phyloP scores from a whole-genome alignment of 371 early-diverging fungal species.

The Apophysomyces trapeziformis region DNA sequence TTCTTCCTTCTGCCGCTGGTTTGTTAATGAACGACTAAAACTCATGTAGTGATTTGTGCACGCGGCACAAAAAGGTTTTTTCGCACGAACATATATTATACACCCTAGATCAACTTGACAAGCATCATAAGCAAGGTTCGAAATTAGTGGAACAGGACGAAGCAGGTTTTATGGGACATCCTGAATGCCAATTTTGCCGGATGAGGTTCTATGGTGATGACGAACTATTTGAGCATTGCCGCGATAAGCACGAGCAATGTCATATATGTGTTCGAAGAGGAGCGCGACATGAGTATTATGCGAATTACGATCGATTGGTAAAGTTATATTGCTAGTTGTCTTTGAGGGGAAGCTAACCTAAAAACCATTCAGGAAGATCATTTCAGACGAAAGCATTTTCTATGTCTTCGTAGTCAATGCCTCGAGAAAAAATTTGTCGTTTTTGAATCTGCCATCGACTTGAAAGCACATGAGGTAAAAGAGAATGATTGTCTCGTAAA shows the following conservation, averaged over 20 bases:
- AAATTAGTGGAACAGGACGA: conserved; percentile 58
- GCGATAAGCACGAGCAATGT: conserved; percentile 93
- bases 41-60: conserved; percentile 78
- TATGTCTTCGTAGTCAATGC: conserved; percentile 82
- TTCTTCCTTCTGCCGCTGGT: background rate
- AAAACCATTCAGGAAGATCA: conserved; percentile 71
- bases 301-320: conserved; percentile 78
- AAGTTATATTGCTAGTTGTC: conserved; percentile 25
- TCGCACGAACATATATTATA: conserved; percentile 87
- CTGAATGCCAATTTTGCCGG: conserved; percentile 89
- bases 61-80: conserved; percentile 87
- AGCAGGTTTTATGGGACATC: conserved; percentile 91
- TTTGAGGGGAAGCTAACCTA: background rate
- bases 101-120: conserved; percentile 64
- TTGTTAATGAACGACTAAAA: too few relatives aligned
- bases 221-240: conserved; percentile 91
- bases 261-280: conserved; percentile 81
- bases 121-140: conserved; percentile 74
- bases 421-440: conserved; percentile 95
- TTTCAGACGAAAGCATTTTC: conserved; percentile 79
- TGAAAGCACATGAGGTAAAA: conserved; percentile 79
- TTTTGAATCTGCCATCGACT: conserved; percentile 88
- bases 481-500: background rate
- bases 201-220: conserved; percentile 85
- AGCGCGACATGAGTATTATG: conserved; percentile 82